Conservation (phyloP, 1,139 yeast genomes). For the Meyerozyma carpophila region DNA sequence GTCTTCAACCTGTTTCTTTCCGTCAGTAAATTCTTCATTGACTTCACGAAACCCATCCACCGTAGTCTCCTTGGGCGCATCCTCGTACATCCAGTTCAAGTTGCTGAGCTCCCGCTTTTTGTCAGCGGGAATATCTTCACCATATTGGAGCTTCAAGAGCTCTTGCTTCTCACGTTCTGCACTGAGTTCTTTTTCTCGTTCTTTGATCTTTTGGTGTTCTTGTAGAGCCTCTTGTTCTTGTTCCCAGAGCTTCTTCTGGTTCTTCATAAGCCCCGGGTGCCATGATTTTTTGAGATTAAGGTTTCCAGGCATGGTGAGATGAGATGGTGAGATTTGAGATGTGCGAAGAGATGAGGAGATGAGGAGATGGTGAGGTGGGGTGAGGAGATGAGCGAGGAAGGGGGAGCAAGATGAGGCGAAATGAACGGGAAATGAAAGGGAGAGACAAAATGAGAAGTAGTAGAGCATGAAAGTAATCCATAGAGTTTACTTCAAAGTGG, state of each 20-base stretch:
- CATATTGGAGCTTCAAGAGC: constrained; percentile 49
- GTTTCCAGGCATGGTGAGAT: constrained; percentile 58
- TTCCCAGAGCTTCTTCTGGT: constrained; percentile 83
- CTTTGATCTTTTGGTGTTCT: constrained; percentile 63
- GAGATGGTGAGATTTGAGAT: background rate
- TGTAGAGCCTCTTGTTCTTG: constrained; percentile 72
- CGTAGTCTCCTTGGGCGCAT: constrained; percentile 15
- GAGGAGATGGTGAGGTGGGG: background rate
- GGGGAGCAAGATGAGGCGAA: too few species aligned
- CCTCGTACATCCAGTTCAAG: constrained; percentile 85
- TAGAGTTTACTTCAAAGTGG: too few species aligned
- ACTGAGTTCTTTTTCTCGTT: constrained; percentile 58
- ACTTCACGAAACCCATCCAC: constrained; percentile 17
- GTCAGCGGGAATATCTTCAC: constrained; percentile 14
- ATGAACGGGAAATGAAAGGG: too few species aligned
- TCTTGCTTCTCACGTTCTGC: constrained; percentile 62
- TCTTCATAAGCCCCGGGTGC: constrained; percentile 86
- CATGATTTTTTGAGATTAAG: constrained; percentile 88
- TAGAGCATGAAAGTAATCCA: too few species aligned
- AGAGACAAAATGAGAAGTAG: too few species aligned
- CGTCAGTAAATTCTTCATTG: constrained; percentile 30
- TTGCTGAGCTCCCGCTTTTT: constrained; percentile 26
- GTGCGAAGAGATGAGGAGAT: background rate
- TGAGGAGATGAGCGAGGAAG: too few species aligned
- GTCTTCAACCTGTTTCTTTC: constrained; percentile 30